A percentile compares a stretch with the other conserved stretches of the same genome.
phyloP scores from a whole-genome alignment of 225 moss, liverwort and hornwort genomes.

The Polytrichum formosum region DNA sequence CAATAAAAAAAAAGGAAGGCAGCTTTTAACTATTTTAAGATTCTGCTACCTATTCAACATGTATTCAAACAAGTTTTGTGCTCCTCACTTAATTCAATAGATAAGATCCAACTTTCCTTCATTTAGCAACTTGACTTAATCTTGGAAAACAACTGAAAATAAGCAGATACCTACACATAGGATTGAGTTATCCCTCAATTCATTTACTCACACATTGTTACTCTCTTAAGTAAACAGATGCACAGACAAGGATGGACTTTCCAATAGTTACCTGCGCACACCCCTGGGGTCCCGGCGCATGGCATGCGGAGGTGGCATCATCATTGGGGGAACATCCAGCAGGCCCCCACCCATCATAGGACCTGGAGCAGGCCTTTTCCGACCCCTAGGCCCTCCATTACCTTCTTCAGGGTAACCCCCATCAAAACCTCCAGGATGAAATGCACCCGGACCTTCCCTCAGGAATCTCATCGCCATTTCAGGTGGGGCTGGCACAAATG shows the following conservation, averaged over 20 bases:
- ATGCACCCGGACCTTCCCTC: slow-evolving; percentile 91
- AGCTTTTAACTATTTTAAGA: background rate
- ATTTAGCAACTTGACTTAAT: no score
- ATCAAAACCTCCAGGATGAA: slow-evolving; percentile 85
- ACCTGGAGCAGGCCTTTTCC: slow-evolving; percentile 69
- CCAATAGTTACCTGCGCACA: slow-evolving; percentile 70
- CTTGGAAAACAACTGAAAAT: no score
- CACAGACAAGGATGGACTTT: no score
- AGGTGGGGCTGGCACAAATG: slow-evolving; percentile 97
- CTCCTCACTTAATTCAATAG: no score
- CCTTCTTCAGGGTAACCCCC: slow-evolving; percentile 83
- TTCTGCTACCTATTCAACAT: background rate
- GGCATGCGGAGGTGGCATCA: slow-evolving; percentile 72
- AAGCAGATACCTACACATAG: no score
- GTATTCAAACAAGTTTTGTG: no score
- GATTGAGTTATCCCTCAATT: no score
- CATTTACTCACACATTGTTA: no score
- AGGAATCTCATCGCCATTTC: slow-evolving; percentile 97
- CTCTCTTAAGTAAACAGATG: no score
- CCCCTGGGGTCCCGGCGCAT: slow-evolving; percentile 90
- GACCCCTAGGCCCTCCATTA: slow-evolving; percentile 70
- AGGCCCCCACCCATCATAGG: slow-evolving; percentile 85
- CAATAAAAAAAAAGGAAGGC: background rate
- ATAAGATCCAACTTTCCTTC: no score
- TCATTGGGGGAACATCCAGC: slow-evolving; percentile 87